Evolutionary conservation across 2,329 filamentous ascomycete genomes (phyloP).

Genomic region (Lasiodiplodia sp.): DNA sequence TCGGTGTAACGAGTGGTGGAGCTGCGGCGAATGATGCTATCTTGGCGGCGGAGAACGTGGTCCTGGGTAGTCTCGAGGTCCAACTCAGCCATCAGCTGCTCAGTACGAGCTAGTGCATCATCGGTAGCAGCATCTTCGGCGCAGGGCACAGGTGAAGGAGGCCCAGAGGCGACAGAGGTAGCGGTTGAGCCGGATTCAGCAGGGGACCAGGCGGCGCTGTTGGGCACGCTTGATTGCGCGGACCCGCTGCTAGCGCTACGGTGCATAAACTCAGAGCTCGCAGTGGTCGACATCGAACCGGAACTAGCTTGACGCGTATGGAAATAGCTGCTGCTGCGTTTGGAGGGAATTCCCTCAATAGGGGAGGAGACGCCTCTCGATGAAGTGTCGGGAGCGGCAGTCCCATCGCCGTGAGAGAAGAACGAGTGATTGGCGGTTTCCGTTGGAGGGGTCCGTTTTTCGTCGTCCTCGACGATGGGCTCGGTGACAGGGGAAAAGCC

Average conservation of each 20-base stretch:
- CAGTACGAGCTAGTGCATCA: slow-evolving; percentile 20
- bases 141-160: not conserved
- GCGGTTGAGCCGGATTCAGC: slow-evolving; percentile 14
- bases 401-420: not conserved
- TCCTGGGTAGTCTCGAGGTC: slow-evolving; percentile 17
- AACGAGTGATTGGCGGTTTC: not conserved
- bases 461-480: slow-evolving; percentile 25
- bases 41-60: not conserved
- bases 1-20: not conserved
- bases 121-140: not conserved
- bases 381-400: not conserved
- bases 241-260: slow-evolving; percentile 9
- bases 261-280: not conserved
- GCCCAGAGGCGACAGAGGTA: not conserved
- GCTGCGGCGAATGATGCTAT: not conserved
- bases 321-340: slow-evolving; percentile 10
- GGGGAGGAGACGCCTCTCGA: not conserved
- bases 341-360: not conserved
- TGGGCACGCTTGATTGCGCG: slow-evolving; percentile 1
- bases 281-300: not conserved
- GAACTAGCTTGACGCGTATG: slow-evolving; percentile 6
- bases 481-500: slow-evolving; percentile 20
- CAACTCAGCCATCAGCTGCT: slow-evolving; percentile 29
- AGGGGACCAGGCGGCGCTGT: slow-evolving; percentile 14
- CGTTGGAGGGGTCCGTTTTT: slow-evolving; percentile 17